A percentile compares a stretch with the other conserved stretches of the same genome.
phyloP scores from a whole-genome alignment of 1,284 basidiomycete genomes.

The Caloboletus firmus region DNA sequence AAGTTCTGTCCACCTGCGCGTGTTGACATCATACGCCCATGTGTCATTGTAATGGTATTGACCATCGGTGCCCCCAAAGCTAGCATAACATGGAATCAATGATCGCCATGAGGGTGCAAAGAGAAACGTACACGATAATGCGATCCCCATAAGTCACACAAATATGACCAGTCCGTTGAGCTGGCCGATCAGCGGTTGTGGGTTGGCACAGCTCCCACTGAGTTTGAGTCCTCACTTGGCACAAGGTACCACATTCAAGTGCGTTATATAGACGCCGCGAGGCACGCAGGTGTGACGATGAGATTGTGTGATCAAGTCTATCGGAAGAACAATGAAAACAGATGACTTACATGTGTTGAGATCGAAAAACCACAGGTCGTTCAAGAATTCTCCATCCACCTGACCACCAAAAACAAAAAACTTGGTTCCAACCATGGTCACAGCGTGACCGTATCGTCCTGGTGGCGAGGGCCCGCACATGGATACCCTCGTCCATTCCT shows the following conservation, averaged over 20 bases:
- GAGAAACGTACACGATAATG: constrained; percentile 72
- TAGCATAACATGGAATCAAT: constrained; percentile 36
- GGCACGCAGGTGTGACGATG: constrained; percentile 3
- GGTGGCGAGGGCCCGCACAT: constrained; percentile 75
- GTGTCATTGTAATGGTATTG: constrained; percentile 99
- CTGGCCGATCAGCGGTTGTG: constrained; percentile 64
- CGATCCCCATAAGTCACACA: constrained; percentile 85
- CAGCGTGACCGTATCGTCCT: constrained; percentile 95
- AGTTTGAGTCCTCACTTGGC: constrained; percentile 62
- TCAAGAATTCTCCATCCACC: constrained; percentile 93
- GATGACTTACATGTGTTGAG: constrained; percentile 79
- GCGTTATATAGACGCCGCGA: constrained; percentile 1
- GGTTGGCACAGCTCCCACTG: constrained; percentile 82
- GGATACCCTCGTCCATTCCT: constrained; percentile 92
- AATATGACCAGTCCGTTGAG: constrained; percentile 91
- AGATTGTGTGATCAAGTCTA: constrained; percentile 7
- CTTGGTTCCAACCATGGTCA: constrained; percentile 87
- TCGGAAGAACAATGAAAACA: neutral
- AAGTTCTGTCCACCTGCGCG: constrained; percentile 87
- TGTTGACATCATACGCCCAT: constrained; percentile 90
- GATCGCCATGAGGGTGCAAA: constrained; percentile 3
- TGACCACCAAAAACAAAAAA: constrained; percentile 98
- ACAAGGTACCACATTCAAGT: constrained; percentile 4
- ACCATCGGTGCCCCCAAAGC: constrained; percentile 98
- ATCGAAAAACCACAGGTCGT: constrained; percentile 97